phyloP scores from a whole-genome alignment of 371 early-diverging fungal genomes.

The Mucor velutinosus region DNA sequence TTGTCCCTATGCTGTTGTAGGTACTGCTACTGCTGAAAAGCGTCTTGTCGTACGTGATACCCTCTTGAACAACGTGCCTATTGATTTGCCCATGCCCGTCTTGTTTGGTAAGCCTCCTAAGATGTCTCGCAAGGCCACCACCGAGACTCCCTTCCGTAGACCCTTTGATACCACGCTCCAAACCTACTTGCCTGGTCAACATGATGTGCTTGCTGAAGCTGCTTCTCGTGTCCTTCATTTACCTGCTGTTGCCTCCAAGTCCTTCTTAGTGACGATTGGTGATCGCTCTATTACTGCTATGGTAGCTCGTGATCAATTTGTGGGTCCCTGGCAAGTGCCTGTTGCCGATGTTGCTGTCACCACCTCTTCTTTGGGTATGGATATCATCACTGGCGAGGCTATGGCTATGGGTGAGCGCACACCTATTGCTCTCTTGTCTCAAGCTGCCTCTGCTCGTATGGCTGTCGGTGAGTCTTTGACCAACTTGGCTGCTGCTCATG shows the following conservation, averaged over 20 bases:
- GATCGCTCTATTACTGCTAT: slow-evolving; percentile 94
- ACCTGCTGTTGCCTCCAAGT: slow-evolving; percentile 90
- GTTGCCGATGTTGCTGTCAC: slow-evolving; percentile 95
- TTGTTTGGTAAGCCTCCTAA: slow-evolving; percentile 96
- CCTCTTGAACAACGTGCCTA: slow-evolving; percentile 66
- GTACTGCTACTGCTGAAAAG: slow-evolving; percentile 85
- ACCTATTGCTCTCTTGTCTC: slow-evolving; percentile 80
- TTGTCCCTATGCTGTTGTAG: slow-evolving; percentile 91
- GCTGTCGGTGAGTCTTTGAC: slow-evolving; percentile 91
- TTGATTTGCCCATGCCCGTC: slow-evolving; percentile 94
- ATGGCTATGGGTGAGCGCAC: slow-evolving; percentile 98
- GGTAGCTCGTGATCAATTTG: slow-evolving; percentile 95
- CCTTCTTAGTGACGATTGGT: slow-evolving; percentile 96
- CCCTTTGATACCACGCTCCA: slow-evolving; percentile 68
- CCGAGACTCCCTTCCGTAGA: slow-evolving; percentile 54
- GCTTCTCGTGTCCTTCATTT: slow-evolving; percentile 80
- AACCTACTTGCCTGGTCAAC: slow-evolving; percentile 54
- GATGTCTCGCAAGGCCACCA: slow-evolving; percentile 80
- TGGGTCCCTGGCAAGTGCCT: slow-evolving; percentile 97
- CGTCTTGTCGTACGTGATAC: slow-evolving; percentile 82
- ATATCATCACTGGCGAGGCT: slow-evolving; percentile 83
- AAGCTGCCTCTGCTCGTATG: slow-evolving; percentile 94
- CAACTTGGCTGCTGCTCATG: slow-evolving; percentile 88
- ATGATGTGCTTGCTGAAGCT: slow-evolving; percentile 60
- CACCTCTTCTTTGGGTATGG: slow-evolving; percentile 71